Evolutionary conservation across 1,139 yeast species (phyloP), one percentile per base, ranked within the genome.

Genomic region (Kodamaea sp.): DNA sequence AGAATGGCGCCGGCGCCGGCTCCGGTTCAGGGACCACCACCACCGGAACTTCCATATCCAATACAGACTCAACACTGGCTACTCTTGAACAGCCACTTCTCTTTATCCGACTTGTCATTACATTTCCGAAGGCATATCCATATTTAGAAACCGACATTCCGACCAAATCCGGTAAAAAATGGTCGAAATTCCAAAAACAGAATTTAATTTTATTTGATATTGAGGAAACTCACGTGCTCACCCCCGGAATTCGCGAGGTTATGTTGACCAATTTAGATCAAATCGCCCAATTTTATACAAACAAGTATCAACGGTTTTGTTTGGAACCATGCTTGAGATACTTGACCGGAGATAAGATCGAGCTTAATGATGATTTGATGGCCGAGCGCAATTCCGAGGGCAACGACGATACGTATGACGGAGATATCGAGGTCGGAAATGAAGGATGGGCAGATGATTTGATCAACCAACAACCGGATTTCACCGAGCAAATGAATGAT

Each of bases 281-380:
- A 29, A 83, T 90, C 12, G 68, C 89, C 0, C 60, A 60, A 2
- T 75, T 73, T 41, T 81, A 78, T 50, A 68, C 90, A 0, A 70
- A 74, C 28, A 70, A 71, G 36, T 64, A 67, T 41, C 78, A 79
- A 26, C 65, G 70, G 43, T 88, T 81, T 49, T 87, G 96, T 48
- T 65, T 92, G 24, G 97, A 92, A 53, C 81, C 87, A 1, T 81
- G 95, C 49, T 63, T 92, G 42, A 62, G 96, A 37, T 84, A 71
- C 52, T 66, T 92, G 5, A 68, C 89, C 66, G 98, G 98, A 1
- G 97, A 90, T 47, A 77, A 80, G 40, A 71, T 88, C 3, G 78
- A 76, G 24, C 54, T 85, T 23, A 61, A 64, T 30, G 75, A 68
- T 31, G 57, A 58, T 1, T 44, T 60, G 27, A 58, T 67, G 54